Evolutionary conservation across 306 rosid genomes (phyloP), one percentile per base, ranked within the genome.

Genomic region (Prunus padus): DNA sequence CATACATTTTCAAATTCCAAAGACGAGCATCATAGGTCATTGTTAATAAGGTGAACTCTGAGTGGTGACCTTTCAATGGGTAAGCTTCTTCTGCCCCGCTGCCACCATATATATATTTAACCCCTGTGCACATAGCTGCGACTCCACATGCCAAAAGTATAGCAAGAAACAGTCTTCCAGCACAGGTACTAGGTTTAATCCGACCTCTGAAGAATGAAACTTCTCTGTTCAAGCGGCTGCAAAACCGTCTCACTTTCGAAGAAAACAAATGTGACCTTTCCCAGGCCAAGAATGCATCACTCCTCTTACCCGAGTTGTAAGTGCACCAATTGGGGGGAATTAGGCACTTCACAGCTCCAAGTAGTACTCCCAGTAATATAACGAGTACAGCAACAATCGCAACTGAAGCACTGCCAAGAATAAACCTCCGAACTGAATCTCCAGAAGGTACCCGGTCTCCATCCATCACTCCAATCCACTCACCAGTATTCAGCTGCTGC

Each of bases 371-470:
- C 72, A 92, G 75, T 50, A 90, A 77, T 57, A 88, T 80, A 71
- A 92, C 83, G 52, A 92, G 91, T 50, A 88, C 33, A 69, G 93
- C 90, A 75, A 92, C 93, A 57, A 83, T 78, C 9, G 87, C 82
- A 60, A 96, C 86, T 19, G 92, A 90, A 76, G 83, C 82, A 73
- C 90, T 90, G 26, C 99, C 99, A 76, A 92, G 86, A 71, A 92
- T 69, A 59, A 92, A 83, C 69, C 99, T 90, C 72, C 65, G 78
- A 73, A 76, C 67, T 64, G 90, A 66, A 83, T 96, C 98, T 42
- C 99, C 98, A 10, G 99, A 96, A 69, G 98, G 99, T 65, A 96
- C 91, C 5, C 97, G 93, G 76, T 96, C 99, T 51, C 99, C 99
- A 56, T 96, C 99, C 96, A 90, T 90, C 68, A 96, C 96, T 64